These are phyloP conservation scores for Epichloe amarillans DNA, from an alignment of 2,329 filamentous ascomycete genomes.

Conservation along the genomic window DNA sequence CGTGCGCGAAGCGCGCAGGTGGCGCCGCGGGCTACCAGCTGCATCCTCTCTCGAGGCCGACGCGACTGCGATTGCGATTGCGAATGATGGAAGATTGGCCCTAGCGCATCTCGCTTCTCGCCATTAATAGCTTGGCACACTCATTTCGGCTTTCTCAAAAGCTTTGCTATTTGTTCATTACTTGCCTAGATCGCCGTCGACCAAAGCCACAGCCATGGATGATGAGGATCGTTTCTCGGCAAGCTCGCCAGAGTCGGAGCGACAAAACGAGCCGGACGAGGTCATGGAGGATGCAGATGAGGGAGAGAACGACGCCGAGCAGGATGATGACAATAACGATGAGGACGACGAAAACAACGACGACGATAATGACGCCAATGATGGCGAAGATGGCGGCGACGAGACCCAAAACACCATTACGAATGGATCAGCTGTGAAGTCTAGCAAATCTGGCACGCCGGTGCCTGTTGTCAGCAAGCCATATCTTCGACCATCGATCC, in stretches of 20 bases:
- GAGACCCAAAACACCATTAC: conserved; percentile 13
- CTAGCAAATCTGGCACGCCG: conserved; percentile 17
- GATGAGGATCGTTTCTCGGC: conserved; percentile 20
- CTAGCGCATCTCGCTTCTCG: background rate
- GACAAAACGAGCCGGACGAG: conserved; percentile 38
- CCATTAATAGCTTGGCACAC: background rate
- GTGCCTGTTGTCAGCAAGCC: conserved; percentile 8
- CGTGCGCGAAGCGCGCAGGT: background rate
- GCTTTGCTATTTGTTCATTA: background rate
- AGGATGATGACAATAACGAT: conserved; percentile 25
- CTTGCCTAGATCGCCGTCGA: background rate
- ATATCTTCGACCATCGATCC: conserved; percentile 44
- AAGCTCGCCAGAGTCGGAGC: conserved; percentile 21
- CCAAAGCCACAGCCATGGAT: conserved; percentile 13
- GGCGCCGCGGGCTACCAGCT: background rate
- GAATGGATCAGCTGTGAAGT: conserved; percentile 6
- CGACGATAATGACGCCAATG: conserved; percentile 26
- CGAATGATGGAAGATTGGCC: background rate
- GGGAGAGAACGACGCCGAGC: conserved; percentile 24
- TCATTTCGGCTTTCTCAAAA: background rate
- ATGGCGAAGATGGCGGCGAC: conserved; percentile 25
- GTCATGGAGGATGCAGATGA: conserved; percentile 40
- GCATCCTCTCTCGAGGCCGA: background rate
- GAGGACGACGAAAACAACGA: conserved; percentile 22
- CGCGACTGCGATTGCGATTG: background rate